These are phyloP conservation scores for Ophiosphaerella korrae DNA, from an alignment of 2,329 filamentous ascomycete species.

Conservation along the genomic window DNA sequence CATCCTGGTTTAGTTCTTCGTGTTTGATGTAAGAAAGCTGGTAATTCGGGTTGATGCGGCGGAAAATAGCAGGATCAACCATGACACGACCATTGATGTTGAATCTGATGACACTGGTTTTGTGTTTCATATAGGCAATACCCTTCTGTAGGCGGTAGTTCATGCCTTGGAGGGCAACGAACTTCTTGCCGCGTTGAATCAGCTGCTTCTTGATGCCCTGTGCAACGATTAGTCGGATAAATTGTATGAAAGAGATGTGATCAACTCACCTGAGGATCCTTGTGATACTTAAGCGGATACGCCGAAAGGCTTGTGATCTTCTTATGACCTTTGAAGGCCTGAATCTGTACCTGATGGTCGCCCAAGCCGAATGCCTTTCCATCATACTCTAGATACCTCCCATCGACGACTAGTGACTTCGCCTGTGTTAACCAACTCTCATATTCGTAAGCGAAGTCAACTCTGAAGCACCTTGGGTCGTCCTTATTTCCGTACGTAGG, in stretches of 20 bases:
- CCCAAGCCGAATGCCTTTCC: slow-evolving; percentile 84
- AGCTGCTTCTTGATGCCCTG: slow-evolving; percentile 66
- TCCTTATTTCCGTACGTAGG: slow-evolving; percentile 77
- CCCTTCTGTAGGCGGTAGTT: slow-evolving; percentile 84
- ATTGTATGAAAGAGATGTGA: neutral
- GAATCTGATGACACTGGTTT: slow-evolving; percentile 75
- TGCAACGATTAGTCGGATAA: slow-evolving; percentile 1
- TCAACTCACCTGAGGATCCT: slow-evolving; percentile 61
- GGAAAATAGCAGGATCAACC: slow-evolving; percentile 82
- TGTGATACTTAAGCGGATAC: slow-evolving; percentile 82
- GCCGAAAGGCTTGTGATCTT: slow-evolving; percentile 80
- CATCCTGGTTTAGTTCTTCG: slow-evolving; percentile 66
- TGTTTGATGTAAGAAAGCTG: slow-evolving; percentile 74
- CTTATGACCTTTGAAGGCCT: slow-evolving; percentile 76
- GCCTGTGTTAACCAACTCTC: slow-evolving; percentile 68
- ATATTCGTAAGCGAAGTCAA: slow-evolving; percentile 76
- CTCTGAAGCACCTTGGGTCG: slow-evolving; percentile 80
- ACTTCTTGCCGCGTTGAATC: slow-evolving; percentile 82
- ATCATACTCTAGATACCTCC: slow-evolving; percentile 82
- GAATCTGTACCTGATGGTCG: slow-evolving; percentile 70
- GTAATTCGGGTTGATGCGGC: slow-evolving; percentile 86
- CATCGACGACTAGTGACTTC: slow-evolving; percentile 77
- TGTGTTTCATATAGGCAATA: slow-evolving; percentile 83
- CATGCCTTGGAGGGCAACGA: slow-evolving; percentile 78
- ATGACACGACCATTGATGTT: slow-evolving; percentile 87